Conservation (phyloP, 1,284 basidiomycete genomes). For the Cutaneotrichosporon cutaneum region DNA sequence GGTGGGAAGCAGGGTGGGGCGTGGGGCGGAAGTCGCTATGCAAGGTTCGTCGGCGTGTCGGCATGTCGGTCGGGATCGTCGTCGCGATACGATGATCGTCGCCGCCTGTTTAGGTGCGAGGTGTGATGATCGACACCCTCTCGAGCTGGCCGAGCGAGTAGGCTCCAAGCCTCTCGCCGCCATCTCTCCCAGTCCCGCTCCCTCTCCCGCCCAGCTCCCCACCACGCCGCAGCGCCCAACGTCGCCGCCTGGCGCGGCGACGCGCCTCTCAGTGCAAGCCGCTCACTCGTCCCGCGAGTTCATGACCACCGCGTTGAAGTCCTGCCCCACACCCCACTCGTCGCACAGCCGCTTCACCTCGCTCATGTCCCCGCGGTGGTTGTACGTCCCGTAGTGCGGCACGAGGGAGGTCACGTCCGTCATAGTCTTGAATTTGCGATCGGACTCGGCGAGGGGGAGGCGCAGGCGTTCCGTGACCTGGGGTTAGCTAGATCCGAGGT, state of each 20-base stretch:
- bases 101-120: no score
- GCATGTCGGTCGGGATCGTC: no score
- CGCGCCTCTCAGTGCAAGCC: no score
- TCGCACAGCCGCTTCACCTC: slow-evolving; percentile 53
- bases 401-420: slow-evolving; percentile 53
- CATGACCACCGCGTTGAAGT: slow-evolving; percentile 50
- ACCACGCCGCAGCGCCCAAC: neutral
- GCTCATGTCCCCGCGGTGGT: slow-evolving; percentile 55
- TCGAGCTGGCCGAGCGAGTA: no score
- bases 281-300: slow-evolving; percentile 8
- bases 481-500: neutral
- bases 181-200: no score
- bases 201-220: no score
- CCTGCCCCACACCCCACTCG: slow-evolving; percentile 51
- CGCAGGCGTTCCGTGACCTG: slow-evolving; percentile 54
- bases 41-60: no score
- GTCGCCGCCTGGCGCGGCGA: no score
- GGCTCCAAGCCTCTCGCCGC: no score
- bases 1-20: neutral
- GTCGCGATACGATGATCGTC: no score
- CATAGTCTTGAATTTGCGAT: slow-evolving; percentile 50
- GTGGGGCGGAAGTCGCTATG: neutral
- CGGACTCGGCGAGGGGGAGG: slow-evolving; percentile 27
- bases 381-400: slow-evolving; percentile 48
- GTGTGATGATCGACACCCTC: no score